phyloP scores from a whole-genome alignment of 2,329 filamentous ascomycete species.

The Kalaharituber pfeilii region DNA sequence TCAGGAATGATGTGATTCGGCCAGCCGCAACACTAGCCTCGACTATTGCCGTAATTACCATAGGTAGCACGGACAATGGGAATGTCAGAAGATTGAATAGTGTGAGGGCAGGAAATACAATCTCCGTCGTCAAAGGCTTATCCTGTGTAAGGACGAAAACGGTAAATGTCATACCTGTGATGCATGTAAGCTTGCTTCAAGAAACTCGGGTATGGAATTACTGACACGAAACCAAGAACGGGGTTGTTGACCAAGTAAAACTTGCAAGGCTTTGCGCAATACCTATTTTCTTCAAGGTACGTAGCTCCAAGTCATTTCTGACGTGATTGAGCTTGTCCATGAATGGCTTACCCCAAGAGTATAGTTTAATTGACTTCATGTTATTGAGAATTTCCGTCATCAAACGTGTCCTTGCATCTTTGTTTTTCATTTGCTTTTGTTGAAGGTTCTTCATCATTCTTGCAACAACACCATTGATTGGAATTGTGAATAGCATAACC shows the following conservation, averaged over 20 bases:
- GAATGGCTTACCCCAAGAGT: constrained; percentile 92
- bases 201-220: neutral
- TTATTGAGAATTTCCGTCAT: constrained; percentile 98
- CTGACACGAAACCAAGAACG: constrained; percentile 80
- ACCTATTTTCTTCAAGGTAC: constrained; percentile 89
- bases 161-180: constrained; percentile 56
- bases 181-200: neutral
- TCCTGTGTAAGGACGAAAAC: constrained; percentile 79
- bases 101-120: constrained; percentile 83
- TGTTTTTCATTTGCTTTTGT: constrained; percentile 97
- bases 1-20: constrained; percentile 69
- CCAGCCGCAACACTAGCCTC: constrained; percentile 86
- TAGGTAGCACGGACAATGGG: constrained; percentile 79
- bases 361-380: constrained; percentile 99
- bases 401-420: constrained; percentile 76
- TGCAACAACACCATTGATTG: constrained; percentile 81
- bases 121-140: constrained; percentile 70
- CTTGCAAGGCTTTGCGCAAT: constrained; percentile 87
- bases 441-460: constrained; percentile 86
- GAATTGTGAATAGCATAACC: constrained; percentile 95
- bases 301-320: constrained; percentile 85
- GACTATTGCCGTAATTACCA: constrained; percentile 94
- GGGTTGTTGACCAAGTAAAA: constrained; percentile 95
- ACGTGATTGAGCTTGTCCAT: constrained; percentile 96
- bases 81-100: constrained; percentile 95